These are phyloP conservation scores for Eutrema salsugineum DNA, from an alignment of 441 rosid species.

Conservation along the genomic window DNA sequence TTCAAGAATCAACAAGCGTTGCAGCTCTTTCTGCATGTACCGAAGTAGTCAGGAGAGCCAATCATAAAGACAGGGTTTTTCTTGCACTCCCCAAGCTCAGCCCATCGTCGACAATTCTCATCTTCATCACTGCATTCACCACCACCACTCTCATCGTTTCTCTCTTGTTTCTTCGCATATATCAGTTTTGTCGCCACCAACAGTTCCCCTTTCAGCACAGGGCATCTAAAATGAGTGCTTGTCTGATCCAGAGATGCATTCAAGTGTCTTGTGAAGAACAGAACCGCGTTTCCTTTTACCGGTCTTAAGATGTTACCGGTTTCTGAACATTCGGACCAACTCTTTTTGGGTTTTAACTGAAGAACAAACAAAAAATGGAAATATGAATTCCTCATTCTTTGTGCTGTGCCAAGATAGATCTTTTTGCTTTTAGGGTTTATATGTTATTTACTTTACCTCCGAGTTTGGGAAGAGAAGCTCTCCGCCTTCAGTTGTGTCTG, in stretches of 20 bases:
- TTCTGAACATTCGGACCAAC: conserved; percentile 64
- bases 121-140: conserved; percentile 81
- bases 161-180: conserved; percentile 38
- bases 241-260: conserved; percentile 57
- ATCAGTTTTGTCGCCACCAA: conserved; percentile 68
- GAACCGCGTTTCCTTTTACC: conserved; percentile 68
- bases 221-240: conserved; percentile 76
- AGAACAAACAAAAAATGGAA: not conserved
- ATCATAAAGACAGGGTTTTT: conserved; percentile 86
- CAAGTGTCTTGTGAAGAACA: conserved; percentile 65
- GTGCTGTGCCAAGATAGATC: not conserved
- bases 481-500: conserved; percentile 75
- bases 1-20: conserved; percentile 47
- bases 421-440: not conserved
- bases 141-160: conserved; percentile 11
- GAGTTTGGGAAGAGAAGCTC: conserved; percentile 67
- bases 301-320: conserved; percentile 49
- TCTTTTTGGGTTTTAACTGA: conserved; percentile 41
- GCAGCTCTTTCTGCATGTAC: conserved; percentile 94
- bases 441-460: conserved; percentile 47
- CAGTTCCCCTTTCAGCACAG: conserved; percentile 67
- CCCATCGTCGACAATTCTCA: conserved; percentile 69
- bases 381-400: not conserved
- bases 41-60: conserved; percentile 88
- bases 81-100: conserved; percentile 78